Evolutionary conservation across 176 grass and related monocot species (phyloP).

Genomic region (Bonia amplexicaulis): DNA sequence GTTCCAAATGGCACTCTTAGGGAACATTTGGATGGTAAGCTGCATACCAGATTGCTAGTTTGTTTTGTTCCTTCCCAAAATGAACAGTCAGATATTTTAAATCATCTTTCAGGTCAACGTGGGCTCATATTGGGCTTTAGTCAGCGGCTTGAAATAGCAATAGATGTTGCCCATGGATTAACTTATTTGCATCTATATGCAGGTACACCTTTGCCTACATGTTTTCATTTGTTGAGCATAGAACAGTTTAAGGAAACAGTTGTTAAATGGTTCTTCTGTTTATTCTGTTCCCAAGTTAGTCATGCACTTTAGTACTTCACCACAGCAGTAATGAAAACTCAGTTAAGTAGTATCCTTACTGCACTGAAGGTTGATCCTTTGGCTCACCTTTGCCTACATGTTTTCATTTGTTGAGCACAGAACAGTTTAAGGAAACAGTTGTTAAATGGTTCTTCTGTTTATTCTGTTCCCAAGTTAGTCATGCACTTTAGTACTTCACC

Average conservation of each 20-base stretch:
- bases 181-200: constrained; percentile 97
- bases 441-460: not conserved
- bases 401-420: constrained; percentile 15
- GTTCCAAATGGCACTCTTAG: constrained; percentile 87
- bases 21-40: constrained; percentile 97
- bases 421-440: not conserved
- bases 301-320: not conserved
- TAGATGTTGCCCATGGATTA: constrained; percentile 87
- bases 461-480: not conserved
- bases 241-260: not conserved
- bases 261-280: not conserved
- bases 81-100: constrained; percentile 1
- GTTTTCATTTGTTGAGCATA: constrained; percentile 16
- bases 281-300: not conserved
- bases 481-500: not conserved
- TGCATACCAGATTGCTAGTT: constrained; percentile 32
- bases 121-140: constrained; percentile 61
- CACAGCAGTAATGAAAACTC: not conserved
- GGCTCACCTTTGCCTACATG: constrained; percentile 9
- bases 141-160: constrained; percentile 94
- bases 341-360: not conserved
- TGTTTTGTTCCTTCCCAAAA: constrained; percentile 12
- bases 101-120: constrained; percentile 66
- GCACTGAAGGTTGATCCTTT: not conserved
- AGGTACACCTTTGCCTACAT: constrained; percentile 45